Conservation (phyloP, 345 rosid species). For the Gossypium rotundifolium region DNA sequence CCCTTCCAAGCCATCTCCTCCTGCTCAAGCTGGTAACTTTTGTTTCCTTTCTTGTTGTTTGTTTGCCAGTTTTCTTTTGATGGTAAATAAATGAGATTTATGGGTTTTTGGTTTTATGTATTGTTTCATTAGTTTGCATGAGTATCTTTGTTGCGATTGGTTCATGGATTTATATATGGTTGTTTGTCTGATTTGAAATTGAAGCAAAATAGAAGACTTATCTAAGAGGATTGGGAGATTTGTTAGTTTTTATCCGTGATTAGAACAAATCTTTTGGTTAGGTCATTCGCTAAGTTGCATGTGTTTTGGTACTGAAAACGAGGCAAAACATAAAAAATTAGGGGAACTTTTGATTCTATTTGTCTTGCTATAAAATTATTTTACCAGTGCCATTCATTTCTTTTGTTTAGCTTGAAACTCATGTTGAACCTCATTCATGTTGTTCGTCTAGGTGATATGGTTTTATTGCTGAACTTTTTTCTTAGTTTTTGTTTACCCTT, state of each 20-base stretch:
- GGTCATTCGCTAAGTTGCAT: background rate
- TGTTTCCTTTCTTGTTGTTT: background rate
- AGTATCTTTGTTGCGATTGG: background rate
- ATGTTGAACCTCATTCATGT: background rate
- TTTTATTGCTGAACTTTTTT: background rate
- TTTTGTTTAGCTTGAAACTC: background rate
- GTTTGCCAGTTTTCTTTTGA: background rate
- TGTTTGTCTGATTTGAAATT: background rate
- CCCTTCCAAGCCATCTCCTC: conserved; percentile 74
- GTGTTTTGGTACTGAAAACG: background rate
- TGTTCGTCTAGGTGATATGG: background rate
- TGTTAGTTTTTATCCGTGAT: background rate
- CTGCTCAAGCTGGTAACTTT: conserved; percentile 72
- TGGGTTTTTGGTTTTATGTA: conserved; percentile 7
- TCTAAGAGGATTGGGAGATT: background rate
- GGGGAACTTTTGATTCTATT: background rate
- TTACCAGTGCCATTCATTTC: background rate
- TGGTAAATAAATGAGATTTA: background rate
- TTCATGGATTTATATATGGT: background rate
- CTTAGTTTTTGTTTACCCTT: background rate
- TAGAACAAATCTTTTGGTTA: background rate
- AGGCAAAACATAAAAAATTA: background rate
- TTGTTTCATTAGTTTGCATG: background rate
- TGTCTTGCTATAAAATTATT: background rate
- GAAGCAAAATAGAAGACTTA: background rate